Conservation (phyloP, 2,329 filamentous ascomycete genomes). For the Rutstroemia sp. region DNA sequence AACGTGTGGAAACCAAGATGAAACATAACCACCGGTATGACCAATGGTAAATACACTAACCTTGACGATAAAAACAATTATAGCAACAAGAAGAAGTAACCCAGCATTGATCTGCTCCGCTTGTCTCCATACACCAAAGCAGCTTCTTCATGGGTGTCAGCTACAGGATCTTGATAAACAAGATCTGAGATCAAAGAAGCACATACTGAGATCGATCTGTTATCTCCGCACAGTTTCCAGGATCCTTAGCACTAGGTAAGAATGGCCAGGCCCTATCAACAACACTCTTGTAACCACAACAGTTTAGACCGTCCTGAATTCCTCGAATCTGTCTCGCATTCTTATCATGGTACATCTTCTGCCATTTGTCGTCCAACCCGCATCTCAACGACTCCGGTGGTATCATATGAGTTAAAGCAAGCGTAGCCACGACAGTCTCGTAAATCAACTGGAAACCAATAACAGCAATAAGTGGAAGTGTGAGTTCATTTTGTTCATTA, state of each 20-base stretch:
- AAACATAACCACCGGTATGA: background rate
- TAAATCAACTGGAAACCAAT: conserved; percentile 28
- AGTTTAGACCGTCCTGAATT: conserved; percentile 59
- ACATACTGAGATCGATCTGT: conserved; percentile 9
- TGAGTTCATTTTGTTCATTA: conserved; percentile 21
- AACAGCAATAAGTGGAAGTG: conserved; percentile 24
- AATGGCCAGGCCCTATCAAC: conserved; percentile 60
- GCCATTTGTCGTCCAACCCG: conserved; percentile 49
- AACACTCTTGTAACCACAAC: conserved; percentile 55
- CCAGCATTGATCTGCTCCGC: conserved; percentile 47
- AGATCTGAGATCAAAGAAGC: background rate
- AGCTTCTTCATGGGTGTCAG: conserved; percentile 30
- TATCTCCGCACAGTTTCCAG: conserved; percentile 9
- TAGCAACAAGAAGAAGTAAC: conserved; percentile 46
- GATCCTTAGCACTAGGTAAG: conserved; percentile 11
- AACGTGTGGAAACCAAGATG: too few species aligned
- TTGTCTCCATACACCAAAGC: conserved; percentile 47
- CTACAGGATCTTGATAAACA: background rate
- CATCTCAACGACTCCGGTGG: conserved; percentile 36
- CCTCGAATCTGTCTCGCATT: conserved; percentile 42
- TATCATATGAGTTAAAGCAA: conserved; percentile 26
- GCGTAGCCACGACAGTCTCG: conserved; percentile 27
- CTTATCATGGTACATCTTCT: conserved; percentile 42
- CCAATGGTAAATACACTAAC: conserved; percentile 30
- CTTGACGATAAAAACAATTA: conserved; percentile 48